A percentile compares a stretch with the other conserved stretches of the same genome.
These are phyloP conservation scores for Pharus latifolius DNA, from an alignment of 176 grass and related monocot genomes.

Conservation along the genomic window DNA sequence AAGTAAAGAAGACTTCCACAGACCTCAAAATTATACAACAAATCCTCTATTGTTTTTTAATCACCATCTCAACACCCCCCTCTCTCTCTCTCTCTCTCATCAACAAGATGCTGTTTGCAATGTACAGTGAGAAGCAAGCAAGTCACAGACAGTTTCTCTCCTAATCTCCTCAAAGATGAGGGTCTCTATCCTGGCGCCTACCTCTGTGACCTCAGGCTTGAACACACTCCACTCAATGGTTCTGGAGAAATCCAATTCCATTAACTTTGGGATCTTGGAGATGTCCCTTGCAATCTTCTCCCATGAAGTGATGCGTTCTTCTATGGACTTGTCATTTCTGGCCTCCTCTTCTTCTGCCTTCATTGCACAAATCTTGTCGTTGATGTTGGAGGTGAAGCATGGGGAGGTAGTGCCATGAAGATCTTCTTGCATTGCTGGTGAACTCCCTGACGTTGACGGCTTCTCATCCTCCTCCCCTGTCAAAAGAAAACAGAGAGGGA, in stretches of 20 bases:
- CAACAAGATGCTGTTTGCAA: constrained; percentile 36
- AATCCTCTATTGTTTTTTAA: not conserved
- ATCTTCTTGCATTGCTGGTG: not conserved
- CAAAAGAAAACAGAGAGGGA: not conserved
- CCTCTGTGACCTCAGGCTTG: constrained; percentile 25
- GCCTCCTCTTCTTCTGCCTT: constrained; percentile 4
- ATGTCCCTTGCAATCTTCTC: constrained; percentile 58
- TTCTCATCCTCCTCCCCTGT: constrained; percentile 45
- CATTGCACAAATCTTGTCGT: constrained; percentile 13
- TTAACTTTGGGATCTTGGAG: constrained; percentile 36
- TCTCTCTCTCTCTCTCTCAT: not conserved
- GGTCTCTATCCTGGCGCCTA: constrained; percentile 61
- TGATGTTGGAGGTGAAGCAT: constrained; percentile 21
- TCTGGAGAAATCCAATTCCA: constrained; percentile 47
- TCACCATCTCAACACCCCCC: not conserved
- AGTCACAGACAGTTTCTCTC: constrained; percentile 48
- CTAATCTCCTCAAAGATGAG: constrained; percentile 88
- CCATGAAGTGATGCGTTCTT: constrained; percentile 48
- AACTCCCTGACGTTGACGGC: constrained; percentile 58
- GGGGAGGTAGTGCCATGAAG: constrained; percentile 19
- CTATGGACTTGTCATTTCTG: constrained; percentile 11
- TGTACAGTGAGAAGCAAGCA: constrained; percentile 57
- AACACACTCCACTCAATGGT: constrained; percentile 39
- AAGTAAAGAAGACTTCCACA: constrained; percentile 3
- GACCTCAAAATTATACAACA: constrained; percentile 28